phyloP scores from a whole-genome alignment of 257 asterid species.

The Ilex aquifolium region DNA sequence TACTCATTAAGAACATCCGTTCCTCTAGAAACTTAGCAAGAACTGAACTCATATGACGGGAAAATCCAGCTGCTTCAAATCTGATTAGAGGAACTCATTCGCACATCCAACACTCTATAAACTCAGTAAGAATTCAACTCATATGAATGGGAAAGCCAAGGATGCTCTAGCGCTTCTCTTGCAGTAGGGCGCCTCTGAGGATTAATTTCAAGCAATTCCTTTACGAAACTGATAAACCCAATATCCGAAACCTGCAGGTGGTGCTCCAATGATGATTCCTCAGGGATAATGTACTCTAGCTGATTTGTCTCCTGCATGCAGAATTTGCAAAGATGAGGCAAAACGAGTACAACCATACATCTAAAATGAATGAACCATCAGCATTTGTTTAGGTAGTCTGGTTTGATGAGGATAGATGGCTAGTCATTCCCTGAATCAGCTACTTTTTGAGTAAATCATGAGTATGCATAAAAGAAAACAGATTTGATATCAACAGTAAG shows the following conservation, averaged over 20 bases:
- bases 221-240: slow-evolving; percentile 51
- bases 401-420: background rate
- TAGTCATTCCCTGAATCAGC: background rate
- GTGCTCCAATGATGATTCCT: slow-evolving; percentile 63
- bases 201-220: slow-evolving; percentile 61
- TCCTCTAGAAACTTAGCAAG: slow-evolving; percentile 14
- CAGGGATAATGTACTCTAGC: slow-evolving; percentile 63
- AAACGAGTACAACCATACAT: background rate
- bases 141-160: slow-evolving; percentile 61
- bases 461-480: background rate
- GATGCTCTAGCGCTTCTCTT: slow-evolving; percentile 63
- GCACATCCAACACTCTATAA: background rate
- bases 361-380: background rate
- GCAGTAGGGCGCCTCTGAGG: slow-evolving; percentile 71
- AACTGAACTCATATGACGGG: background rate
- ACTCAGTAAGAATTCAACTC: slow-evolving; percentile 24
- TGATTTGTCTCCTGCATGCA: slow-evolving; percentile 47
- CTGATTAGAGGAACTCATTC: too few species aligned
- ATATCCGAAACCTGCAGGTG: slow-evolving; percentile 58
- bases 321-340: background rate
- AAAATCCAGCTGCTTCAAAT: too few species aligned
- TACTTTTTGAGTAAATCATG: background rate
- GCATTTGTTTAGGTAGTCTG: background rate
- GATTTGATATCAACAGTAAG: background rate
- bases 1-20: background rate